Evolutionary conservation across 768 basidiomycete species (phyloP), one percentile per base, ranked within the genome.

Genomic region (Lentinus tigrinus): DNA sequence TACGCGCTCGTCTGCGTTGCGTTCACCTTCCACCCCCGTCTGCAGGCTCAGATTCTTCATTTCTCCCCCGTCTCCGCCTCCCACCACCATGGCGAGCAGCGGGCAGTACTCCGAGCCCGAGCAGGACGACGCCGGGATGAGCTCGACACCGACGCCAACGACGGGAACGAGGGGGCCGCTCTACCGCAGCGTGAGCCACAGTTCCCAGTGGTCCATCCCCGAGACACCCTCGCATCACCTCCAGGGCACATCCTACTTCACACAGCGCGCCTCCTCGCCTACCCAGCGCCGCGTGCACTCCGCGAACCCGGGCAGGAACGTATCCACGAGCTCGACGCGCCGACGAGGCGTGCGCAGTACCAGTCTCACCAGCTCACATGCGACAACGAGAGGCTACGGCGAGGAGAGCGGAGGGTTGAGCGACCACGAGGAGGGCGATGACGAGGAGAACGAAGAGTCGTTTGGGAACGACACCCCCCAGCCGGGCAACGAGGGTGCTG

Each of bases 181-280:
- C 13, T 66, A 68, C 48, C 69, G 67, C 53, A 66, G 62, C 56
- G 47, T 63, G 47, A 85, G 81, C 67, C 79, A 79, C 56, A 75
- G 77, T 55, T 84, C 87, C n/a, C 79, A 79, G 58, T 84, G 84
- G 81, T 82, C 84, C 16, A 69, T 79, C 13, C 69, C 72, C 17
- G 83, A 87, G 37, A 82, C 82, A 7, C 86, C 85, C 34, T 76
- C 74, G 16, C 88, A 87, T 64, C 88, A 87, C 68, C 76, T 83
- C 66, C 82, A 84, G 63, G 89, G 86, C 54, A 85, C 87, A 17
- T 88, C 88, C 8, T 88, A 88, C 70, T 85, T 81, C 60, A 73
- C 81, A 21, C 66, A 73, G 37, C 70, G 79, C 37, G 59, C 77
- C 5, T 48, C 68, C 28, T 82, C 84, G 6, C 81, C 85, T n/a